Conservation (phyloP, 1,139 yeast species). For the Meyerozyma sp. region DNA sequence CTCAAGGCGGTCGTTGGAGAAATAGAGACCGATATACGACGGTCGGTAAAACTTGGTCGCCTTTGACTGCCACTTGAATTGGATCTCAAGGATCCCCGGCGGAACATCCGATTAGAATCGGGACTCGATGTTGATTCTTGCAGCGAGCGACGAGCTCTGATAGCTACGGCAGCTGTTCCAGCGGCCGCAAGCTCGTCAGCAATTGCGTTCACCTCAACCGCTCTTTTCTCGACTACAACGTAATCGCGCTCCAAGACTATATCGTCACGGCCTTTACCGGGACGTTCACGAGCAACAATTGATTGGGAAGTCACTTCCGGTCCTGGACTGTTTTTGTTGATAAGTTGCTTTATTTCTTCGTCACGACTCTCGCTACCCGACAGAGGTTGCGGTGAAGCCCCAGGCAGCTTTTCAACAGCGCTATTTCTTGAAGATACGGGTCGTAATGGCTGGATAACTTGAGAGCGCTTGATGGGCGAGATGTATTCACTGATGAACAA, state of each 20-base stretch:
- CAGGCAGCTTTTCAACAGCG: not conserved
- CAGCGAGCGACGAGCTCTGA: conserved; percentile 20
- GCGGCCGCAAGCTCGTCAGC: conserved; percentile 85
- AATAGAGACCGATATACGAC: conserved; percentile 62
- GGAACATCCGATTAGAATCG: conserved; percentile 7
- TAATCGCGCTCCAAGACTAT: conserved; percentile 69
- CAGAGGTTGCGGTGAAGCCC: not conserved
- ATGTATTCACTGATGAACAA: conserved; percentile 79
- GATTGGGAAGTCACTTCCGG: conserved; percentile 27
- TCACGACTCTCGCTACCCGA: conserved; percentile 20
- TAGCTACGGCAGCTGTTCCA: conserved; percentile 53
- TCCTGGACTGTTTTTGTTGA: conserved; percentile 39
- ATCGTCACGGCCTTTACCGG: conserved; percentile 17
- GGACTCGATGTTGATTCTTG: conserved; percentile 10
- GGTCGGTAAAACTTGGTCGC: conserved; percentile 49
- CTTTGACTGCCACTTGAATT: conserved; percentile 31
- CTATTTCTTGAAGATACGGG: conserved; percentile 1
- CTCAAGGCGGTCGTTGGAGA: conserved; percentile 88
- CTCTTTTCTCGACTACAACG: conserved; percentile 89
- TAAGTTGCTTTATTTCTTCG: conserved; percentile 41
- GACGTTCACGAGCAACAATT: conserved; percentile 13
- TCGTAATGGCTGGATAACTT: conserved; percentile 13
- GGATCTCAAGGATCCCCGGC: conserved; percentile 23
- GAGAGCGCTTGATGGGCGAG: conserved; percentile 30
- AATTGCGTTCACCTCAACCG: conserved; percentile 90